phyloP scores from a whole-genome alignment of 2,329 filamentous ascomycete species.

The Elsinoe arachidis region DNA sequence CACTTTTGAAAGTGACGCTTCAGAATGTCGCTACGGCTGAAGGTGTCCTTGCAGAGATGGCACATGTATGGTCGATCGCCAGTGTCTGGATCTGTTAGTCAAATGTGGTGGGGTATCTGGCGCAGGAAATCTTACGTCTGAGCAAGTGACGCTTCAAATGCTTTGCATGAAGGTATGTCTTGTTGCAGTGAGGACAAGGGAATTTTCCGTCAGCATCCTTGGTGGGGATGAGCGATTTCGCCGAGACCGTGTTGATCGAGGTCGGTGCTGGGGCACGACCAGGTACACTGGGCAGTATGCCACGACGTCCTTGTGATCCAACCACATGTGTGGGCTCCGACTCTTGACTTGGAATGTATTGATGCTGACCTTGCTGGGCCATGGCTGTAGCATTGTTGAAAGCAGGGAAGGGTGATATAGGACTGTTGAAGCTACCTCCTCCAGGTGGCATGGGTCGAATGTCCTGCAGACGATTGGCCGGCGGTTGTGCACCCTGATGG shows the following conservation, averaged over 20 bases:
- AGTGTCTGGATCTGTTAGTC: slow-evolving; percentile 59
- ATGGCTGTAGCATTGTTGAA: slow-evolving; percentile 23
- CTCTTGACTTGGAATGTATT: slow-evolving; percentile 33
- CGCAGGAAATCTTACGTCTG: slow-evolving; percentile 60
- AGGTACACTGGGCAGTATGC: slow-evolving; percentile 83
- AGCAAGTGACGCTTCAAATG: slow-evolving; percentile 94
- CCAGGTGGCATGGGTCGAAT: slow-evolving; percentile 34
- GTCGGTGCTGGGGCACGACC: slow-evolving; percentile 71
- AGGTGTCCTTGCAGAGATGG: slow-evolving; percentile 93
- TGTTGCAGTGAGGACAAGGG: slow-evolving; percentile 94
- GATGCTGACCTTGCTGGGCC: slow-evolving; percentile 24
- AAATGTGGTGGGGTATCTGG: neutral
- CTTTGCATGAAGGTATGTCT: slow-evolving; percentile 95
- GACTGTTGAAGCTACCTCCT: slow-evolving; percentile 26
- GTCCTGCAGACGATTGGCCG: slow-evolving; percentile 29
- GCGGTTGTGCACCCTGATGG: slow-evolving; percentile 14
- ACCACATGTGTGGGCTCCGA: slow-evolving; percentile 78
- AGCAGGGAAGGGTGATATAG: slow-evolving; percentile 29
- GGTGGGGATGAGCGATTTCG: slow-evolving; percentile 76
- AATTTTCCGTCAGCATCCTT: slow-evolving; percentile 98
- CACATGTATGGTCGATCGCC: slow-evolving; percentile 98
- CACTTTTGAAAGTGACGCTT: slow-evolving; percentile 99
- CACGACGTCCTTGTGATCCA: slow-evolving; percentile 84
- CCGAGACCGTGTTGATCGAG: slow-evolving; percentile 52
- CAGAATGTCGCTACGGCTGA: slow-evolving; percentile 93